Base-by-base conservation (phyloP, 106 monocot species). In the Acanthochlamys bracteata region DNA sequence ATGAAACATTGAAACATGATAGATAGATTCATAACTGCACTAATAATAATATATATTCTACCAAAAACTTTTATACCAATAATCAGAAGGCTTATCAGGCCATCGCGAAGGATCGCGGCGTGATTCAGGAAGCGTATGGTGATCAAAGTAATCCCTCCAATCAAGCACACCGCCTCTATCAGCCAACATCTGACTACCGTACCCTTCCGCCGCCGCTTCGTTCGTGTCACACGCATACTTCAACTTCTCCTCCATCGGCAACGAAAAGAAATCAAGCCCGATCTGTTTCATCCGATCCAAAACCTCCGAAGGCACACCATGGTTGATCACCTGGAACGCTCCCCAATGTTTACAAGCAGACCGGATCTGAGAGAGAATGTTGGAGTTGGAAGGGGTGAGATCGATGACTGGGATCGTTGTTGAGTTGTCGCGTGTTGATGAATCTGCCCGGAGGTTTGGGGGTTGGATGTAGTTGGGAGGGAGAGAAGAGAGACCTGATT, bases 81-180 rank as follows among this genome's bases (percentile, higher is more conserved):
- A 98, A 64, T 76, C 75, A 11, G 55, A 25, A 17, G 83, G 76
- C 19, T 81, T 74, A 20, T 79, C 85, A 0, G 92, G 92, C 98
- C 98, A 98, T 24, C 71, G 66, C 55, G 39, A 51, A 14, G 85
- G 83, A 42, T 92, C 55, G 55, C 92, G 60, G 1, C 91, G 70
- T 11, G 85, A 74, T 47, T 86, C 76, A 13, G 98, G 98, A 11
- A 98, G 75, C 0, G 88, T 79, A 66, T 98, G 98, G 60, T 92
- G 98, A 64, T 98, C 88, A 57, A 92, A 98, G 67, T 98, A 98
- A 58, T 92, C 88, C 71, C 98, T 80, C 98, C 98, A 98, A 46
- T 98, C 92, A 17, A 98, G 75, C 41, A 89, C 88, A 9, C 73
- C 74, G 7, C 85, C 98, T 16, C 80, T 82, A 63, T 75, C 80